Conservation (phyloP, 495 filamentous ascomycete genomes). For the Achaetomiella virescens region DNA sequence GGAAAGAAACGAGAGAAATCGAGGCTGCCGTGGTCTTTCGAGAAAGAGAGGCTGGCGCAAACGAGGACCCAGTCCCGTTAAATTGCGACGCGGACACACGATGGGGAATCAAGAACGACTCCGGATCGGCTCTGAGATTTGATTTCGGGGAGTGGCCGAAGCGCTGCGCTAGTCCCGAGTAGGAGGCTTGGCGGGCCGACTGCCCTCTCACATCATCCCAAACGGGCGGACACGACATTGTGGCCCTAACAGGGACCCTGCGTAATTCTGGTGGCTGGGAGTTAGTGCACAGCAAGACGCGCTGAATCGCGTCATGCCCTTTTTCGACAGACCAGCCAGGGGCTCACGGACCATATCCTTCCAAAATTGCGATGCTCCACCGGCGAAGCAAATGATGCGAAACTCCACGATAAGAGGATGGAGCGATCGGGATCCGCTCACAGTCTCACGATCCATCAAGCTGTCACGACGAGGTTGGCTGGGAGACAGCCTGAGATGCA, state of each 20-base stretch:
- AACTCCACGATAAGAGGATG: conserved; percentile 3
- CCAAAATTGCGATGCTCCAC: conserved; percentile 7
- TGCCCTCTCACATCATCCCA: background rate
- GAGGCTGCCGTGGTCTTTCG: background rate
- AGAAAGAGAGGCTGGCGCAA: background rate
- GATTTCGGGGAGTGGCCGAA: conserved; percentile 12
- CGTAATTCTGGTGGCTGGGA: conserved; percentile 1
- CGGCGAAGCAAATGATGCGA: background rate
- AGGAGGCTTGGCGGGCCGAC: conserved; percentile 9
- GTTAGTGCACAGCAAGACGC: conserved; percentile 1
- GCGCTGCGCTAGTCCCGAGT: conserved; percentile 1
- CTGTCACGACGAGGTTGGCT: background rate
- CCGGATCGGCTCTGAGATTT: conserved; percentile 16
- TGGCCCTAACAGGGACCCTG: background rate
- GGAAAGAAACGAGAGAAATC: background rate
- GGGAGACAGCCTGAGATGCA: too few relatives aligned
- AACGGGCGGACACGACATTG: background rate
- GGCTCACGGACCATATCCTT: background rate
- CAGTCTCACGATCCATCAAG: background rate
- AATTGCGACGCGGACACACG: conserved; percentile 6
- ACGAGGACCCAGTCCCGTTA: conserved; percentile 11
- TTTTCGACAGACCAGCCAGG: background rate
- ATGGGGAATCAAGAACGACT: background rate
- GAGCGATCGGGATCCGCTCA: background rate
- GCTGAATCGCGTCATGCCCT: conserved; percentile 1